A percentile compares a stretch with the other conserved stretches of the same genome.
phyloP scores from a whole-genome alignment of 495 filamentous ascomycete genomes.

The Geoglossum glabrum region DNA sequence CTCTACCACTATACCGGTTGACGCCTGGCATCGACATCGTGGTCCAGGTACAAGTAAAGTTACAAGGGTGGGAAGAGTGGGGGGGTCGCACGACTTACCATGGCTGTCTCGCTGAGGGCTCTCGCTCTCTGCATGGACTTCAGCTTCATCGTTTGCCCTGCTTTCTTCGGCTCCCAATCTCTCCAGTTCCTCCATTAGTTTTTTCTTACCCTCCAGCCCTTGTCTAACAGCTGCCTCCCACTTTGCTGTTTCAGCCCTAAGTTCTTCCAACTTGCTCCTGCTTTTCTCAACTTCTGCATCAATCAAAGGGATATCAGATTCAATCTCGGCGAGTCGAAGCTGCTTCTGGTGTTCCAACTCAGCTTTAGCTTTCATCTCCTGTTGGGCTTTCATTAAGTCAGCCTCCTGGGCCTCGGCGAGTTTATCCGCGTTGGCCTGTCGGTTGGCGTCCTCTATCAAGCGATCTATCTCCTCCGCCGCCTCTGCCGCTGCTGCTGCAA shows the following conservation, averaged over 20 bases:
- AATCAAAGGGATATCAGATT: constrained; percentile 34
- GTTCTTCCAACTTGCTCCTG: constrained; percentile 28
- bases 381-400: neutral
- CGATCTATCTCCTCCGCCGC: neutral
- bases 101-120: neutral
- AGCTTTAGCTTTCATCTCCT: neutral
- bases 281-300: constrained; percentile 33
- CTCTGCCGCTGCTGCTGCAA: neutral
- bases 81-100: neutral
- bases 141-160: constrained; percentile 16
- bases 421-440: neutral
- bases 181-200: constrained; percentile 23
- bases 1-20: neutral
- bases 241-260: constrained; percentile 35
- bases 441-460: neutral
- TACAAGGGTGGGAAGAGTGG: neutral
- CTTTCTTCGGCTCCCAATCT: constrained; percentile 26
- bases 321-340: constrained; percentile 32
- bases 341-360: neutral
- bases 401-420: neutral
- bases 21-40: neutral
- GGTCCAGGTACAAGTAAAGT: neutral
- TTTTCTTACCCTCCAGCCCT: constrained; percentile 19
- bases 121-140: constrained; percentile 19
- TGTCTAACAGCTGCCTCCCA: constrained; percentile 38